phyloP scores from a whole-genome alignment of 2,329 filamentous ascomycete genomes.

The Diaporthe ilicicola region DNA sequence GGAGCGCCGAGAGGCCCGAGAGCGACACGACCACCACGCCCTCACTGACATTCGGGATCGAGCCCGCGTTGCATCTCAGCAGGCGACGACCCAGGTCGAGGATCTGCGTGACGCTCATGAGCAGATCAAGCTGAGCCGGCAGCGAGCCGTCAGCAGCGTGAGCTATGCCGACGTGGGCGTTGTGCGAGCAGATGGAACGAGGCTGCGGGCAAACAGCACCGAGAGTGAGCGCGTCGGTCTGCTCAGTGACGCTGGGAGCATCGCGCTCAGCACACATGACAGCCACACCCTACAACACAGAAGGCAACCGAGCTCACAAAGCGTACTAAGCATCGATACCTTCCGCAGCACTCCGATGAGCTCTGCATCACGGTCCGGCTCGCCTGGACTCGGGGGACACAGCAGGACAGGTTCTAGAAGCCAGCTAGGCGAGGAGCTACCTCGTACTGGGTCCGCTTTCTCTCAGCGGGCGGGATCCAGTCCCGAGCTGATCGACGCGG shows the following conservation, averaged over 20 bases:
- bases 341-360: slow-evolving; percentile 37
- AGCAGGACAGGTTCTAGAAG: slow-evolving; percentile 53
- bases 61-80: slow-evolving; percentile 54
- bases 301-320: slow-evolving; percentile 60
- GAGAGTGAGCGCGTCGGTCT: slow-evolving; percentile 78
- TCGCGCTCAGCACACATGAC: slow-evolving; percentile 47
- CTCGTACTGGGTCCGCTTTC: slow-evolving; percentile 35
- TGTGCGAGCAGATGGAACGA: slow-evolving; percentile 79
- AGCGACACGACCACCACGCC: slow-evolving; percentile 72
- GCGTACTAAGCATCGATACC: slow-evolving; percentile 61
- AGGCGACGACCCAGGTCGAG: slow-evolving; percentile 64
- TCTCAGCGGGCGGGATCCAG: slow-evolving; percentile 57
- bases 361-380: slow-evolving; percentile 33
- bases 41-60: slow-evolving; percentile 72
- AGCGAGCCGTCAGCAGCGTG: slow-evolving; percentile 77
- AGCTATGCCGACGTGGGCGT: slow-evolving; percentile 81
- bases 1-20: slow-evolving; percentile 75
- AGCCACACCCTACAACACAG: slow-evolving; percentile 44
- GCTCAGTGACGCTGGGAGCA: slow-evolving; percentile 75
- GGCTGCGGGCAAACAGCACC: slow-evolving; percentile 75
- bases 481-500: slow-evolving; percentile 58
- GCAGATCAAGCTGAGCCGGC: slow-evolving; percentile 65
- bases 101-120: slow-evolving; percentile 65
- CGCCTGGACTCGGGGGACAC: slow-evolving; percentile 39
- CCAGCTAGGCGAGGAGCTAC: slow-evolving; percentile 38